Conservation (phyloP, 805 yeast species). For the Jamesozyma rosinii region DNA sequence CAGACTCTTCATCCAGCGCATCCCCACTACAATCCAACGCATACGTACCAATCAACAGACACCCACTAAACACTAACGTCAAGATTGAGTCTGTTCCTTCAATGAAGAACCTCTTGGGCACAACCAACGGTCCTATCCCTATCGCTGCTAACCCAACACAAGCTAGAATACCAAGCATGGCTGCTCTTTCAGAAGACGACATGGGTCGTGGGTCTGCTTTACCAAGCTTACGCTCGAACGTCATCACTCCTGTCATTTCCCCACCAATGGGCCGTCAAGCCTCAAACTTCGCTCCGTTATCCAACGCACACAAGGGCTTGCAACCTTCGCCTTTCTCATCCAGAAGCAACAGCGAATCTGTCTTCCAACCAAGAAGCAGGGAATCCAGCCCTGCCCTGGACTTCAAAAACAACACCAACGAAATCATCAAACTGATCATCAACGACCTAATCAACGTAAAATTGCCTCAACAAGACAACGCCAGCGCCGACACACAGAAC, state of each 20-base stretch:
- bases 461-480: slow-evolving; percentile 1
- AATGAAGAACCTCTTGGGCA: neutral
- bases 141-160: neutral
- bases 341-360: neutral
- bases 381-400: neutral
- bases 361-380: no score
- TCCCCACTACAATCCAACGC: neutral
- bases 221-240: neutral
- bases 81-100: neutral
- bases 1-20: neutral
- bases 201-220: neutral
- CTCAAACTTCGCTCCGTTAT: neutral
- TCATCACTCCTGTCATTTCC: neutral
- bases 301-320: neutral
- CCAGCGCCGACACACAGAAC: neutral
- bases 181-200: neutral
- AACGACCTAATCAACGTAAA: slow-evolving; percentile 1
- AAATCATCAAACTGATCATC: slow-evolving; percentile 1
- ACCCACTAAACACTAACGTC: neutral
- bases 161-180: neutral
- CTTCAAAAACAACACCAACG: neutral
- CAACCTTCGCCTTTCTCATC: neutral
- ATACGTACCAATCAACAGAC: neutral
- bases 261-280: neutral
- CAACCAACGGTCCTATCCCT: neutral